Conservation (phyloP, 306 rosid genomes). For the Ormosia emarginata region DNA sequence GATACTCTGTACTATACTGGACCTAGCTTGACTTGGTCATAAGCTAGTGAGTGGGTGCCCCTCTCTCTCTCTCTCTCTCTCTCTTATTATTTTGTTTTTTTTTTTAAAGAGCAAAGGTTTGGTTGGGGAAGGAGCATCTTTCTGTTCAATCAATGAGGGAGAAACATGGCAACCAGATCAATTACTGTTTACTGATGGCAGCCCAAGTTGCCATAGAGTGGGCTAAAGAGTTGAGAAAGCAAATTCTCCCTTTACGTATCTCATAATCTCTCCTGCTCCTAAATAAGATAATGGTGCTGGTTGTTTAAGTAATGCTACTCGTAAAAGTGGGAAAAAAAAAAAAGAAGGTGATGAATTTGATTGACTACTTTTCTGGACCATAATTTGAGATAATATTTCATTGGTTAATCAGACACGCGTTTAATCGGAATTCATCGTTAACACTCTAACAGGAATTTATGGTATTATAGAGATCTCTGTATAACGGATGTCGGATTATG, state of each 20-base stretch:
- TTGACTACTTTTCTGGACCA: too few species aligned
- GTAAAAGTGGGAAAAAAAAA: neutral
- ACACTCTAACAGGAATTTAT: too few species aligned
- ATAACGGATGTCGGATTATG: too few species aligned
- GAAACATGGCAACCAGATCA: conserved; percentile 5
- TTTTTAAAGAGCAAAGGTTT: neutral
- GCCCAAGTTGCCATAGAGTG: neutral
- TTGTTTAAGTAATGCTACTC: neutral
- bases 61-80: neutral
- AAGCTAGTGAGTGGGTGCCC: conserved; percentile 11
- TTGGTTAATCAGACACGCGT: too few species aligned
- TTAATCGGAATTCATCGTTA: too few species aligned
- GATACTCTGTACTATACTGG: conserved; percentile 24
- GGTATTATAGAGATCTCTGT: too few species aligned
- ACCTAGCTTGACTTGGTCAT: conserved; percentile 33
- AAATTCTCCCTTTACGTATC: neutral
- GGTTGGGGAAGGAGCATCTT: conserved; percentile 8
- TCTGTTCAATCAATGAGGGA: neutral
- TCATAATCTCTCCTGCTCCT: neutral
- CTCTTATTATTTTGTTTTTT: neutral
- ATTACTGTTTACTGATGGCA: conserved; percentile 1
- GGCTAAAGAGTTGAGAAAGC: neutral
- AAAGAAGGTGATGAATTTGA: neutral
- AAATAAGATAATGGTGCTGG: neutral
- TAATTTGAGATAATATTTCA: too few species aligned